Base-by-base conservation (phyloP, 2,329 filamentous ascomycete genomes). In the Colletotrichum kahawae region DNA sequence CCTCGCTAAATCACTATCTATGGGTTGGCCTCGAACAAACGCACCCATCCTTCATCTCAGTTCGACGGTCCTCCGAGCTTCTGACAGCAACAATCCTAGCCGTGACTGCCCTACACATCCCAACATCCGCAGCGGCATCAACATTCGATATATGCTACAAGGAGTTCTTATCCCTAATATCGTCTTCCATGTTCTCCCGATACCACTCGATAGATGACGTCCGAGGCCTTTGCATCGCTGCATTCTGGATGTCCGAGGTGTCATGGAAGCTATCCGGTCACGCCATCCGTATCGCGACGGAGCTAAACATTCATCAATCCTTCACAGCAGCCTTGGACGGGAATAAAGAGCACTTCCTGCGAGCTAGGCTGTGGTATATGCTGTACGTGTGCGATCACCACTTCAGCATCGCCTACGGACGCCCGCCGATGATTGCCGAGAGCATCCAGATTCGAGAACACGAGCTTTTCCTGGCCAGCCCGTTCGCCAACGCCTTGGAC, bases 171-270 rank as follows among this genome's bases (percentile, higher is more conserved):
- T 84, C 87, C 1, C 83, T 92, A 14, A 88, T 92, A 56, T 89
- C 89, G 1, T 87, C 83, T 16, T 90, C 89, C 68, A 90, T 91
- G 81, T 89, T 92, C 77, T 88, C 90, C 18, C 86, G 90, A 27
- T 88, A 90, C 34, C 89, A 92, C 71, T 89, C 87, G 29, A 82
- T 90, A 21, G 90, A 93, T 73, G 89, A 90, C 74, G 87, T 93
- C 24, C 88, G 91, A 4, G 91, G 87, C 1, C 86, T 93, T 8
- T 92, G 90, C 76, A 89, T 93, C 24, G 91, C 89, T 1, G 90
- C 91, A 1, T 93, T 93, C 78, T 93, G 91, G 91, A 83, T 93
- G 4, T 89, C 90, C 4, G 90, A 93, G 6, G 83, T 91, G 3
- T 90, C 88, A 12, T 91, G 91, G 90, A 92, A 91, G 74, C 83